Evolutionary conservation across 345 rosid species (phyloP).

Genomic region (Syzygium aromaticum): DNA sequence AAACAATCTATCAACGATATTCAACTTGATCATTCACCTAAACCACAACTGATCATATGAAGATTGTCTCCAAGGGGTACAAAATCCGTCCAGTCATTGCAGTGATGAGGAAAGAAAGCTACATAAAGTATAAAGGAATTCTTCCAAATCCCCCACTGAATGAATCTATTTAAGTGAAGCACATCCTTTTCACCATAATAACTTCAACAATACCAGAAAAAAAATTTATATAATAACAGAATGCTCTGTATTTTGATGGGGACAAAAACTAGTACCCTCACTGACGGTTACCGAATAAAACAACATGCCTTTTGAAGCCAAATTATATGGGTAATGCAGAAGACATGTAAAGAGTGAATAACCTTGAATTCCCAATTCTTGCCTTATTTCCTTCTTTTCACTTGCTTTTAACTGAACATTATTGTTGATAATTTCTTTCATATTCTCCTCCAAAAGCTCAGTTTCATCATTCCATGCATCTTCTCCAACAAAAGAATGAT

Average conservation of each 20-base stretch:
- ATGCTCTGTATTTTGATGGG: background rate
- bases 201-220: background rate
- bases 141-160: background rate
- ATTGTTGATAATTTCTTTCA: conserved; percentile 47
- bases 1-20: background rate
- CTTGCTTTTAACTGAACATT: conserved; percentile 42
- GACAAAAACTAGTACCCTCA: background rate
- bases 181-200: background rate
- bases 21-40: background rate
- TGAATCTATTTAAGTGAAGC: background rate
- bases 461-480: conserved; percentile 83
- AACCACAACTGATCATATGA: background rate
- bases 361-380: conserved; percentile 69
- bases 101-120: background rate
- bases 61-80: background rate
- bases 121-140: background rate
- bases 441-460: conserved; percentile 36
- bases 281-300: background rate
- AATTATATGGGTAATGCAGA: background rate
- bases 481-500: conserved; percentile 84
- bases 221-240: background rate
- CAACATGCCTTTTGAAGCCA: background rate
- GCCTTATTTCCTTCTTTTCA: conserved; percentile 55
- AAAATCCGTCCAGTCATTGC: background rate
- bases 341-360: conserved; percentile 8